These are phyloP conservation scores for Trifolium dubium DNA, from an alignment of 306 rosid species.

Conservation along the genomic window DNA sequence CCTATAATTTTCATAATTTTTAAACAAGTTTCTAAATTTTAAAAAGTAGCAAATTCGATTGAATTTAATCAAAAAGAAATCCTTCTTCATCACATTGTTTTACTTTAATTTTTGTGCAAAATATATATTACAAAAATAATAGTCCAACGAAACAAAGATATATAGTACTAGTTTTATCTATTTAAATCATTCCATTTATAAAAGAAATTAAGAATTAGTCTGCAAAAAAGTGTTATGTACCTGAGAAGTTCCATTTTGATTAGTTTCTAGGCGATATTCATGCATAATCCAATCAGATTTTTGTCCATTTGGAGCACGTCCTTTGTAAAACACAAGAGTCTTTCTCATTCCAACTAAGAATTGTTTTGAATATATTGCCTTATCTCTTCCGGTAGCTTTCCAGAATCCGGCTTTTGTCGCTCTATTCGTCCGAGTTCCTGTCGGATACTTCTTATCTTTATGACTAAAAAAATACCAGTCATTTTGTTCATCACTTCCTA, in stretches of 20 bases:
- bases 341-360: slow-evolving; percentile 88
- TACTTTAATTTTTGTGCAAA: too few relatives aligned
- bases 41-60: too few relatives aligned
- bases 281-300: slow-evolving; percentile 98
- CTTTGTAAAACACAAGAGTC: slow-evolving; percentile 85
- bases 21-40: too few relatives aligned
- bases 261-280: slow-evolving; percentile 84
- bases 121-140: too few relatives aligned
- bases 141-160: too few relatives aligned
- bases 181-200: neutral
- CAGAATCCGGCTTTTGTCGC: slow-evolving; percentile 97
- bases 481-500: slow-evolving; percentile 76
- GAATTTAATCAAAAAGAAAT: neutral
- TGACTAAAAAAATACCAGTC: slow-evolving; percentile 97
- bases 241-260: slow-evolving; percentile 79
- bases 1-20: neutral
- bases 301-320: slow-evolving; percentile 89
- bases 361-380: slow-evolving; percentile 72
- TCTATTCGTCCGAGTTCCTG: slow-evolving; percentile 85
- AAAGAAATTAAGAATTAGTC: neutral
- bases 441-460: slow-evolving; percentile 87
- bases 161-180: too few relatives aligned
- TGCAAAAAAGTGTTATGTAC: slow-evolving; percentile 34
- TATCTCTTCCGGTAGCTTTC: slow-evolving; percentile 97
- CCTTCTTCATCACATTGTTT: too few relatives aligned